Evolutionary conservation across 2,329 filamentous ascomycete genomes (phyloP), one percentile per base, ranked within the genome.

Genomic region (Verticillium klebahnii): DNA sequence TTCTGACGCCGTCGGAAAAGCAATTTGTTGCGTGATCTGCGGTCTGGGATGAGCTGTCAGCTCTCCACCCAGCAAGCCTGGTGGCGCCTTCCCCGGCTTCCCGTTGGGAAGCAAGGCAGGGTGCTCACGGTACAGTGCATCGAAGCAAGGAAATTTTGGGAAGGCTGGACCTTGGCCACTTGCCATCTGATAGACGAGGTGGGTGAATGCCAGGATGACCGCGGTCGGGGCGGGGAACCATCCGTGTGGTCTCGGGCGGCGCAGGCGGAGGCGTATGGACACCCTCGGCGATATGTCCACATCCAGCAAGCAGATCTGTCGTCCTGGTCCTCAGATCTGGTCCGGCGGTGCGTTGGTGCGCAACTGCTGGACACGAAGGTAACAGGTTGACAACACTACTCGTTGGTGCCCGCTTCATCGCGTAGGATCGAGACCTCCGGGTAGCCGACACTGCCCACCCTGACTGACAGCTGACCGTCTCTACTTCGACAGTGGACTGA

Each of bases 191-290:
- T 52, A 23, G 45, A 52, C 45, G 45, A 52, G 19, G 45, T 52
- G 45, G 39, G 32, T 58, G 57, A 25, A 23, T 50, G 25, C 57
- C 19, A 32, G 57, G 57, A 40, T 45, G 57, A 50, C 57, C 57
- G 57, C 50, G 57, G 57, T 58, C 40, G 39, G 39, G 57, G 57
- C 57, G 57, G 57, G 57, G 57, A 58, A 58, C 37, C 29, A 58
- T 32, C 57, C 57, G 57, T 40, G 19, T 58, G 57, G 57, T 29
- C 39, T 32, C 25, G n/a, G 57, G 36, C 56, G 19, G 36, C 36
- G 36, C 17, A 32, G 29, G 39, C 39, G 45, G 57, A 45, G 37
- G 45, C 25, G 34, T 58, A 34, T n/a, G 40, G 56, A 45, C 56
- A 40, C 34, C 39, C 57, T 58, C 57, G 57, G 57, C 29, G 23